phyloP scores from a whole-genome alignment of 495 filamentous ascomycete genomes.

The Penicillium dipodomyicola region DNA sequence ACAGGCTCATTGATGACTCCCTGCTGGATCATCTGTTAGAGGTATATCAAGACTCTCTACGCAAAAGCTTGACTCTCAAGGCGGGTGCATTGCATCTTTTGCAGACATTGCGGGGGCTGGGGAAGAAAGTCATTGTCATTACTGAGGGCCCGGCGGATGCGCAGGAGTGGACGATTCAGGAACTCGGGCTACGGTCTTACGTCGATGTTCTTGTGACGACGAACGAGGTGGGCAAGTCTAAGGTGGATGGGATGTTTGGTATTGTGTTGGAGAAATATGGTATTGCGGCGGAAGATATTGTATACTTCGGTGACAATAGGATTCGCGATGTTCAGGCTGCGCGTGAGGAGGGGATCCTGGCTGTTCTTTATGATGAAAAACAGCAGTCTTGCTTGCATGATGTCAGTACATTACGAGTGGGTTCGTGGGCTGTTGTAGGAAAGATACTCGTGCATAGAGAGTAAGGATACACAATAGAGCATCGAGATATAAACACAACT shows the following conservation, averaged over 20 bases:
- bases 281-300: constrained; percentile 27
- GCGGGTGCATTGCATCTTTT: constrained; percentile 26
- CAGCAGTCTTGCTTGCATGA: constrained; percentile 23
- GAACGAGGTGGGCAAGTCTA: constrained; percentile 31
- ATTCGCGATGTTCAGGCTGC: constrained; percentile 32
- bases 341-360: constrained; percentile 26
- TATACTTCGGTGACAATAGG: constrained; percentile 36
- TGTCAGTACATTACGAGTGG: constrained; percentile 9
- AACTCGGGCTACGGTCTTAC: constrained; percentile 29
- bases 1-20: constrained; percentile 12
- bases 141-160: constrained; percentile 43
- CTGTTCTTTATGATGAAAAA: constrained; percentile 36
- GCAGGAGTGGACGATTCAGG: constrained; percentile 37
- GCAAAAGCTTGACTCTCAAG: constrained; percentile 26
- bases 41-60: constrained; percentile 24
- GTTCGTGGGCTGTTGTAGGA: constrained; percentile 18
- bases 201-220: constrained; percentile 41
- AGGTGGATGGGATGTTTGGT: constrained; percentile 37
- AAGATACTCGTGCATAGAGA: constrained; percentile 16
- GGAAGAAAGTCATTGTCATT: constrained; percentile 35
- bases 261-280: constrained; percentile 27
- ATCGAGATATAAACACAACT: constrained; percentile 21
- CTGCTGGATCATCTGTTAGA: constrained; percentile 18
- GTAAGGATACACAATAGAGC: constrained; percentile 8
- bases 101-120: constrained; percentile 17